Evolutionary conservation across 345 rosid species (phyloP), one percentile per base, ranked within the genome.

Genomic region (Streptanthus diversifolius): DNA sequence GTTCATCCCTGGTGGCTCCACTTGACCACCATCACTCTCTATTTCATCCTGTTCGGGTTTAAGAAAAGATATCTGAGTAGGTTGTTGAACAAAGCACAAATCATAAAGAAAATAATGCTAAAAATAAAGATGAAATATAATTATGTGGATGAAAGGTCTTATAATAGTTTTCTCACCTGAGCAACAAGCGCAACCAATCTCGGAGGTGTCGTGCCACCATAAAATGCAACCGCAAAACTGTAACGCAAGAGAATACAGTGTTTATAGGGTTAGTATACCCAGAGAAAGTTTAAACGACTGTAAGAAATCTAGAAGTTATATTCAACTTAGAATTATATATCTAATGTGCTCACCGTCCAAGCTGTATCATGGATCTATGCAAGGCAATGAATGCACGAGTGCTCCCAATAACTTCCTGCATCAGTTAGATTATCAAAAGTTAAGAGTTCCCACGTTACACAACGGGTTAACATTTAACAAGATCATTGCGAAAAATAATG

Each of bases 1-100:
- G 77, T 91, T 90, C 87, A 95, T 89, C 83, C 97, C 99, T 3
- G 96, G 95, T 62, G 93, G 95, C 86, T 95, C 99, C 63, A 87
- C 67, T 81, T 95, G 99, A 63, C 86, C 90, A 79, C 85, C 91
- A 56, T 79, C 85, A 64, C 80, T 83, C 72, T 68, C 68, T 45
- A 91, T 83, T 76, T 95, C 97, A 49, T 90, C 96, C 99, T 95
- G 88, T 54, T 68, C 45, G 56, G 64, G 55, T 77, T 71, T 37
- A 58, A n/a, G 54, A 48, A 45, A 80, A 63, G 30, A 40, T 12
- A 56, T 19, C 32, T 15, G 36, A 63, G 61, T 53, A 75, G 5
- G 47, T 61, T 55, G 41, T 32, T 27, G n/a, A 70, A 63, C 19
- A 74, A 74, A 12, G 57, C 49, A 54, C 17, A 73, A n/a, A 48